These are phyloP conservation scores for Dactylellina sp. DNA, from an alignment of 2,329 filamentous ascomycete genomes.

Conservation along the genomic window DNA sequence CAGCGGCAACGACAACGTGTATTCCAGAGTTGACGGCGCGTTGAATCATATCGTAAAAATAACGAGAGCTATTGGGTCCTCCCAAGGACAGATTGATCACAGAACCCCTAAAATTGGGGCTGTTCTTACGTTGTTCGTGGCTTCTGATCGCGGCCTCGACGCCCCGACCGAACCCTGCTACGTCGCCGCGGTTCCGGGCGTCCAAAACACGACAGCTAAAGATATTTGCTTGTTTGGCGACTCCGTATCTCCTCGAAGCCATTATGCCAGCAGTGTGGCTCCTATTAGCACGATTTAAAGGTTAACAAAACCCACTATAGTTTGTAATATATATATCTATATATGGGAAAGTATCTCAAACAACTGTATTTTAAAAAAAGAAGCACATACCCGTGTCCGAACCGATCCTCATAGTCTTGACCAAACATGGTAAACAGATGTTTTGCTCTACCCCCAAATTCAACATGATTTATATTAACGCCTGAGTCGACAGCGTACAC, in stretches of 20 bases:
- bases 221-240: conserved; percentile 60
- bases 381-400: conserved; percentile 71
- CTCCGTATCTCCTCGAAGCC: conserved; percentile 9
- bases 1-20: conserved; percentile 18
- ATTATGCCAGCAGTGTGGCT: conserved; percentile 23
- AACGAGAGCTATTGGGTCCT: neutral
- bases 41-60: conserved; percentile 9
- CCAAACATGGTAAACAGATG: conserved; percentile 62
- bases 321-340: too few relatives aligned
- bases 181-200: conserved; percentile 2
- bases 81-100: conserved; percentile 35
- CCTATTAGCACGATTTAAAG: neutral
- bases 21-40: conserved; percentile 13
- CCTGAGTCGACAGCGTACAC: conserved; percentile 68
- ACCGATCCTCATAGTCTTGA: conserved; percentile 63
- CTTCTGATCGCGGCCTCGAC: neutral
- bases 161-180: neutral
- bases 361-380: neutral
- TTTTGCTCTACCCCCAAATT: conserved; percentile 60
- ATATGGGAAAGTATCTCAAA: neutral
- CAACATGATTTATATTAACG: conserved; percentile 60
- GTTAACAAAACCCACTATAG: too few relatives aligned
- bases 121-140: conserved; percentile 15
- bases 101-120: conserved; percentile 11
- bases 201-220: conserved; percentile 31